Evolutionary conservation across 2,329 filamentous ascomycete genomes (phyloP), one percentile per base, ranked within the genome.

Genomic region (Rhynchosporium secalis): DNA sequence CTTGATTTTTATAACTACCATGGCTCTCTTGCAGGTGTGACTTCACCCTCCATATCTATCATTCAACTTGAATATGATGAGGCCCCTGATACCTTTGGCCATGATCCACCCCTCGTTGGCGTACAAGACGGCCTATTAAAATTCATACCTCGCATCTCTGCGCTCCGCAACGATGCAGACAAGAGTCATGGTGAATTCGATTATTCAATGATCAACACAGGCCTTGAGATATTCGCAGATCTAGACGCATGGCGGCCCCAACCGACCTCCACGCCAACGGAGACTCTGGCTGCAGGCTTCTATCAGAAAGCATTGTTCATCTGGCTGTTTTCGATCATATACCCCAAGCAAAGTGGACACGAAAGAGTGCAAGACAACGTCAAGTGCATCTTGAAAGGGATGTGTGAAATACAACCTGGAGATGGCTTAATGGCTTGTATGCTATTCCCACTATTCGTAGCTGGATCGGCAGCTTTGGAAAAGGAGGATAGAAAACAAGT

Each of bases 1-100:
- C 62, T 71, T 6, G 65, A 71, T 38, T 70, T 67, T 56, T 71
- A 68, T 55, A 41, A 61, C 2, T 70, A 70, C 33, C 68, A 71
- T 45, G 65, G 66, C 26, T 61, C 58, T 12, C 56, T 71, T 4
- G 69, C 68, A 3, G 49, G 55, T 6, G 67, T 71, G 1, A 71
- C 68, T 5, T 47, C 43, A 1, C 58, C 61, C 7, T 66, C 48
- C n/a, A 26, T 28, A 5, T 28, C 51, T 3, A 26, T 47, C 3
- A 31, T 54, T 7, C 52, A 51, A 36, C 60, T 61, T 28, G 61
- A 47, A 10, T 63, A 66, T 41, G 31, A 56, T 9, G 26, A 58
- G 15, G 49, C 48, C 3, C 33, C 56, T 1, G 29, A 47, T 12
- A 28, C 57, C 13, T 40, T 59, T 4, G 38, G 51, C 3, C 56